A percentile compares a stretch with the other conserved stretches of the same genome.
Evolutionary conservation across 192 early-diverging fungal species (phyloP).

Genomic region (Tieghemiomyces parasiticus): DNA sequence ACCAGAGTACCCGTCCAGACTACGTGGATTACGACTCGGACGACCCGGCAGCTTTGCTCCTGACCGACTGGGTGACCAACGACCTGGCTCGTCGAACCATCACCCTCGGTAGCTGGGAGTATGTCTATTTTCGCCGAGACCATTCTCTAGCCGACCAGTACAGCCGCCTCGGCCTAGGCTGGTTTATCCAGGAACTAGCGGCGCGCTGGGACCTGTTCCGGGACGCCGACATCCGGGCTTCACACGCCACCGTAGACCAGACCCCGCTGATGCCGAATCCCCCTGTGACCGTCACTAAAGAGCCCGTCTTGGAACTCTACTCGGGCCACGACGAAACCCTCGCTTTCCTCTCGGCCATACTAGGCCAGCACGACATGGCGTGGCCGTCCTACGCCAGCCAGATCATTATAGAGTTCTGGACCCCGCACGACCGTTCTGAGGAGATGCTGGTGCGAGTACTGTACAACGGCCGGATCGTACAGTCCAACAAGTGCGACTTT

Average conservation of each 20-base stretch:
- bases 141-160: slow-evolving; percentile 20
- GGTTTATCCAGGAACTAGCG: slow-evolving; percentile 16
- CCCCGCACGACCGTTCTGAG: slow-evolving; percentile 16
- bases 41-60: too few species aligned
- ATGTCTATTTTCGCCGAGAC: slow-evolving; percentile 12
- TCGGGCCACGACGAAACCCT: slow-evolving; percentile 35
- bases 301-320: slow-evolving; percentile 28
- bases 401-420: slow-evolving; percentile 35
- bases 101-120: slow-evolving; percentile 3
- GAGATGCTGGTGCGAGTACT: slow-evolving; percentile 30
- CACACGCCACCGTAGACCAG: background rate
- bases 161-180: slow-evolving; percentile 23
- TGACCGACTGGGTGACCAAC: background rate
- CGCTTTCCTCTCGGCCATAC: slow-evolving; percentile 22
- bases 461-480: slow-evolving; percentile 33
- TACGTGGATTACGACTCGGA: too few species aligned
- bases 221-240: background rate
- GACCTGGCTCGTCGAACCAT: slow-evolving; percentile 1
- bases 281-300: background rate
- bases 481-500: slow-evolving; percentile 26
- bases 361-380: slow-evolving; percentile 20
- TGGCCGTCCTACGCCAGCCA: slow-evolving; percentile 42
- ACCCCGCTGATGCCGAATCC: background rate
- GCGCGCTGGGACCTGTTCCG: slow-evolving; percentile 2
- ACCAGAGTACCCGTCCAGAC: slow-evolving; percentile 1